A percentile compares a stretch with the other conserved stretches of the same genome.
These are phyloP conservation scores for Colletotrichum incanum DNA, from an alignment of 2,329 filamentous ascomycete genomes.

Conservation along the genomic window DNA sequence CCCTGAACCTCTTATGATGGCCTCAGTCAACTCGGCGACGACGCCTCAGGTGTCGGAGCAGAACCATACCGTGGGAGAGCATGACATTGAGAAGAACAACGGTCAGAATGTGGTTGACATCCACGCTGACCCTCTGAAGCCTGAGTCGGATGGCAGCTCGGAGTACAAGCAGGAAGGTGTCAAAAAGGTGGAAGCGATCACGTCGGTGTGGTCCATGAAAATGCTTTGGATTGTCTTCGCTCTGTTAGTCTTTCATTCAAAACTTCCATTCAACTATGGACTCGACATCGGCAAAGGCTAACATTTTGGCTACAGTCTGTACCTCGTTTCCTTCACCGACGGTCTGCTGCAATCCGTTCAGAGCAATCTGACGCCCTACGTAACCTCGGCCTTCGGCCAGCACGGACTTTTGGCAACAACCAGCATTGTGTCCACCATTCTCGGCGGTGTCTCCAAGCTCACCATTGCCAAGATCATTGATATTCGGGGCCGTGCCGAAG, in stretches of 20 bases:
- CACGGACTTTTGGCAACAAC: constrained; percentile 79
- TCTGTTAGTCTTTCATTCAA: constrained; percentile 52
- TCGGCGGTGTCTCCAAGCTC: constrained; percentile 57
- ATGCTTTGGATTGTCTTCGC: constrained; percentile 57
- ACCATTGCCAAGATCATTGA: constrained; percentile 65
- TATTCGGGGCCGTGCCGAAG: constrained; percentile 64
- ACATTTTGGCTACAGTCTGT: constrained; percentile 50
- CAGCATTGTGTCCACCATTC: constrained; percentile 69
- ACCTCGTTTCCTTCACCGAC: constrained; percentile 57
- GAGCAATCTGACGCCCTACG: constrained; percentile 72
- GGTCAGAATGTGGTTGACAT: constrained; percentile 44
- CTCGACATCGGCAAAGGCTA: neutral
- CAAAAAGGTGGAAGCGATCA: constrained; percentile 57
- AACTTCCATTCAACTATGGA: fast-evolving
- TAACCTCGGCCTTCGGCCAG: constrained; percentile 75
- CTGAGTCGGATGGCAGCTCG: constrained; percentile 45
- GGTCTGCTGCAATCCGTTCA: constrained; percentile 55
- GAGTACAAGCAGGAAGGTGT: constrained; percentile 57
- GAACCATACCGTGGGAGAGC: neutral
- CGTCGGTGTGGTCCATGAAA: constrained; percentile 56
- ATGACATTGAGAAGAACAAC: constrained; percentile 45
- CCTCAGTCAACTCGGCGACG: constrained; percentile 12
- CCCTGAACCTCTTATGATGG: constrained; percentile 3
- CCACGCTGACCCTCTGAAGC: constrained; percentile 41
- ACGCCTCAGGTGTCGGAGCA: constrained; percentile 19